phyloP scores from a whole-genome alignment of 176 grass and related monocot genomes.

The Melocanna baccifera region DNA sequence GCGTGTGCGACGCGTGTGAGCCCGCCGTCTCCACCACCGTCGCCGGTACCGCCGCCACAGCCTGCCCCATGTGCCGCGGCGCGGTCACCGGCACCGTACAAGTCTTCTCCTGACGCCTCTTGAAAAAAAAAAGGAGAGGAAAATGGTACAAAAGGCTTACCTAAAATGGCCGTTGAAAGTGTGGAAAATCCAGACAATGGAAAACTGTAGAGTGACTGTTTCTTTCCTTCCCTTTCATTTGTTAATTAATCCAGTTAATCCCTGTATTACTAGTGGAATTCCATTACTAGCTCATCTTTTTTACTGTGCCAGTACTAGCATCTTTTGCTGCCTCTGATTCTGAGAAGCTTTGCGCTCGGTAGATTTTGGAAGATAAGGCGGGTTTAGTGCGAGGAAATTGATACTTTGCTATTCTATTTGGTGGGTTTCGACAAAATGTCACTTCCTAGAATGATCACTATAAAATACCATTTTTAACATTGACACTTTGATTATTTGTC shows the following conservation, averaged over 20 bases:
- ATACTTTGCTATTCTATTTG: no score
- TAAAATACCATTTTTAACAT: no score
- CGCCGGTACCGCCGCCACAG: constrained; percentile 1
- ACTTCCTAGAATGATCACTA: no score
- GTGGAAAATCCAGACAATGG: background rate
- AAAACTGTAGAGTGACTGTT: background rate
- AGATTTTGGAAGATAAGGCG: background rate
- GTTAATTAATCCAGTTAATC: background rate
- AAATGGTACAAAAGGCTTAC: background rate
- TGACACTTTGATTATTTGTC: no score
- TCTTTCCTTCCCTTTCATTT: background rate
- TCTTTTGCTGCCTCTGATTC: background rate
- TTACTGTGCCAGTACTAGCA: background rate
- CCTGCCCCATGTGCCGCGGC: constrained; percentile 62
- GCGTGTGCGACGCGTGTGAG: constrained; percentile 67
- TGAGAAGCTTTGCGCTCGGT: background rate
- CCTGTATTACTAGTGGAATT: background rate
- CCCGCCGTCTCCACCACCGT: constrained; percentile 5
- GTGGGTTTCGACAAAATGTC: no score
- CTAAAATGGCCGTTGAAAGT: background rate
- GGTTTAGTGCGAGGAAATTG: no score
- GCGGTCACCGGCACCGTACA: constrained; percentile 63
- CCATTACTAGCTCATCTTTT: background rate
- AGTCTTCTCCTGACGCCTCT: constrained; percentile 36
- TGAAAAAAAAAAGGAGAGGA: background rate